Evolutionary conservation across 164 flowering plant species (phyloP).

Genomic region (Piper betle): DNA sequence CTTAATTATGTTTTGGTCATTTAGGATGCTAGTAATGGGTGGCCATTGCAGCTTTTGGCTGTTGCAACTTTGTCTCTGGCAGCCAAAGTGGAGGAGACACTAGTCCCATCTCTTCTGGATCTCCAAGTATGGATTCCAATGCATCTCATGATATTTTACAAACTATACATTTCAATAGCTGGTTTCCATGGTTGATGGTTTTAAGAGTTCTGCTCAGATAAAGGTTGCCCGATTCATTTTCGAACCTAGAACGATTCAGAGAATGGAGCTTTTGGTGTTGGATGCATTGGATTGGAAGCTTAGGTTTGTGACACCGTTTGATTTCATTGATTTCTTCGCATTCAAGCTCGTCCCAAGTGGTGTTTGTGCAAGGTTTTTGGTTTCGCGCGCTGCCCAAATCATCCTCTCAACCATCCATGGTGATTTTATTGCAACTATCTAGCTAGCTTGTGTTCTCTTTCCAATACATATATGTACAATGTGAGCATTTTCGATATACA

Average conservation of each 20-base stretch:
- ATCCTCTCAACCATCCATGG: constrained; percentile 66
- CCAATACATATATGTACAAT: too few species aligned
- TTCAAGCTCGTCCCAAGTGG: constrained; percentile 58
- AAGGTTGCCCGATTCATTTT: constrained; percentile 58
- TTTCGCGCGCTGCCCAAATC: constrained; percentile 52
- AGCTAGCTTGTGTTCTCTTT: too few species aligned
- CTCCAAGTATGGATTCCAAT: constrained; percentile 43
- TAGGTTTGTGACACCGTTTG: constrained; percentile 73
- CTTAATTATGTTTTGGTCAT: not conserved
- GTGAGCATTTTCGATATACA: too few species aligned
- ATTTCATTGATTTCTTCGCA: constrained; percentile 59
- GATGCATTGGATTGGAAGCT: constrained; percentile 71
- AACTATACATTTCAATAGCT: not conserved
- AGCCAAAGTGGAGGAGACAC: constrained; percentile 93
- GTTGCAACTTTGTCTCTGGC: constrained; percentile 91
- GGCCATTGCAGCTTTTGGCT: constrained; percentile 76
- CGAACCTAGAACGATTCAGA: constrained; percentile 50
- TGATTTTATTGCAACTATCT: constrained; percentile 8
- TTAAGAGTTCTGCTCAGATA: constrained; percentile 20
- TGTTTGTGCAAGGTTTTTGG: constrained; percentile 29
- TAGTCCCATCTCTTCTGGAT: constrained; percentile 74
- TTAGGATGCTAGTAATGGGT: constrained; percentile 56
- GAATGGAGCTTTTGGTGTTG: constrained; percentile 81
- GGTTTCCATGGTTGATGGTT: not conserved
- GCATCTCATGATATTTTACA: not conserved